These are phyloP conservation scores for Chenopodium quinoa DNA, from an alignment of 148 eudicot species.

Conservation along the genomic window DNA sequence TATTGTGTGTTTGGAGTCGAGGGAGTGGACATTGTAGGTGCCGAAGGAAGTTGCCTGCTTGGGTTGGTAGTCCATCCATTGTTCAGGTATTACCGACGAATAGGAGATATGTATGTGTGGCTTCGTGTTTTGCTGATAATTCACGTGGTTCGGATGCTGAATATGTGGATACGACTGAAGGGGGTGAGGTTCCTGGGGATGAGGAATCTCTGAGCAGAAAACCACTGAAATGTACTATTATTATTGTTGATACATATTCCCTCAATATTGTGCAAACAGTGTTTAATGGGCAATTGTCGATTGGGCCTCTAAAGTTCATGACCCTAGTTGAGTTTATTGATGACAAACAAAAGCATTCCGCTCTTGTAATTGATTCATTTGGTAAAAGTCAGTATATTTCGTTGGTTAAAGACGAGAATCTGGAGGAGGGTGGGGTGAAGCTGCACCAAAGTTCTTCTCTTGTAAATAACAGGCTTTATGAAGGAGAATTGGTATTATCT, in stretches of 20 bases:
- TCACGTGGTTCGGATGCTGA: conserved; percentile 43
- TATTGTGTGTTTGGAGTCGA: conserved; percentile 91
- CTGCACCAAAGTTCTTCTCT: conserved; percentile 32
- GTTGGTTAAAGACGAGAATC: conserved; percentile 46
- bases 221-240: conserved; percentile 61
- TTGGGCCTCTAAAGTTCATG: conserved; percentile 82
- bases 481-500: conserved; percentile 52
- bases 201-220: conserved; percentile 37
- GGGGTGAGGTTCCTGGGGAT: conserved; percentile 37
- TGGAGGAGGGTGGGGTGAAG: conserved; percentile 38
- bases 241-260: conserved; percentile 75
- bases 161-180: conserved; percentile 38
- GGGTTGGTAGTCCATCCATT: conserved; percentile 82
- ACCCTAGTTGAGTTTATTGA: conserved; percentile 46
- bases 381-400: conserved; percentile 67
- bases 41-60: conserved; percentile 90
- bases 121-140: conserved; percentile 46
- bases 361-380: conserved; percentile 59
- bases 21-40: conserved; percentile 90
- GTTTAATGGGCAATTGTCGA: conserved; percentile 68
- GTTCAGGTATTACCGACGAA: conserved; percentile 63
- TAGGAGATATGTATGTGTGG: conserved; percentile 77
- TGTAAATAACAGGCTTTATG: conserved; percentile 36
- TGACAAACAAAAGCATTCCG: conserved; percentile 49
- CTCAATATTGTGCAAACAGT: conserved; percentile 75